Evolutionary conservation across 176 grass and related monocot species (phyloP).

Genomic region (Chloris gayana): DNA sequence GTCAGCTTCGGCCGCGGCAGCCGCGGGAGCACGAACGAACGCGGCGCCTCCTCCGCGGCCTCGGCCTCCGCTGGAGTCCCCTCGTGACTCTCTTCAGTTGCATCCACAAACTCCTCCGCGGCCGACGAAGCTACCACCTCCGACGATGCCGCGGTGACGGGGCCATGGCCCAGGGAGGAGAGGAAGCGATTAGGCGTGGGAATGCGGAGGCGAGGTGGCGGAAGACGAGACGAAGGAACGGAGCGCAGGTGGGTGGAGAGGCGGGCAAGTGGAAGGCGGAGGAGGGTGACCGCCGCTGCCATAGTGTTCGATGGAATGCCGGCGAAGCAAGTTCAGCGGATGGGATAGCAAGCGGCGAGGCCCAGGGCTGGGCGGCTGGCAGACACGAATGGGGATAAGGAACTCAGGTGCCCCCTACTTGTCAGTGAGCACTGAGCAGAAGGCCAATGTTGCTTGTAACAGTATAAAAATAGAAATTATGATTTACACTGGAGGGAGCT

Average conservation of each 20-base stretch:
- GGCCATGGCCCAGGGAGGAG: conserved; percentile 35
- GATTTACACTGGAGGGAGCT: not conserved
- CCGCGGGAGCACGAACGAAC: conserved; percentile 41
- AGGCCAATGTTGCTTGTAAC: not conserved
- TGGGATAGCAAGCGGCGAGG: conserved; percentile 32
- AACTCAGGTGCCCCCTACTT: not conserved
- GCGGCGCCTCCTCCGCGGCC: conserved; percentile 29
- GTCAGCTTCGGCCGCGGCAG: conserved; percentile 71
- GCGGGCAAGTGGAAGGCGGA: conserved; percentile 53
- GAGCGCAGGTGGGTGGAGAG: conserved; percentile 36
- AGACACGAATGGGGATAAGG: not conserved
- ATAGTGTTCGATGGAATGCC: conserved; percentile 56
- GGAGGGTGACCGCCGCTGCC: conserved; percentile 47
- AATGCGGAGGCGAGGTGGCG: conserved; percentile 30
- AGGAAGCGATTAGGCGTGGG: conserved; percentile 10
- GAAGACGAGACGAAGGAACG: conserved; percentile 7
- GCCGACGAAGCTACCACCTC: conserved; percentile 25
- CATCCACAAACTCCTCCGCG: conserved; percentile 10
- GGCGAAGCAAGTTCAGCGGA: not conserved
- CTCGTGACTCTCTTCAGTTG: conserved; percentile 19
- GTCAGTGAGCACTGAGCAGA: not conserved
- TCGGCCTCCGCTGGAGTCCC: conserved; percentile 10
- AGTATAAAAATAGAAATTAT: not conserved
- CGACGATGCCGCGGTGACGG: conserved; percentile 14
- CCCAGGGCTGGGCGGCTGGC: not conserved